Conservation (phyloP, 177 flowering plant genomes). For the Vitis hybrid region DNA sequence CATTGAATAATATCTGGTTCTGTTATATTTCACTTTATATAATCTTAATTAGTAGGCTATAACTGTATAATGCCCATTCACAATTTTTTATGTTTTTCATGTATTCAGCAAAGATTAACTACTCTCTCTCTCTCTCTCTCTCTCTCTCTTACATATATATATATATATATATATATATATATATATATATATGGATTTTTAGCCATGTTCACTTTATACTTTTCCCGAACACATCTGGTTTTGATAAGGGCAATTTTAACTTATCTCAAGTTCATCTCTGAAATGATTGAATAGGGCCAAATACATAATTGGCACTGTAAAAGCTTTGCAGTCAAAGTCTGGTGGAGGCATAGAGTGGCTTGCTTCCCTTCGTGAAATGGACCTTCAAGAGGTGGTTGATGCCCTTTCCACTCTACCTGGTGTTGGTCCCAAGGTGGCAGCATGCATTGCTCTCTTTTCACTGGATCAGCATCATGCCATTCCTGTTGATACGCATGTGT, state of each 20-base stretch:
- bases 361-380: slow-evolving; percentile 68
- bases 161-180: too few species aligned
- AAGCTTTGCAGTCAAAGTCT: slow-evolving; percentile 66
- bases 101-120: too few species aligned
- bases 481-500: slow-evolving; percentile 97
- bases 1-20: too few species aligned
- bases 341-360: slow-evolving; percentile 89
- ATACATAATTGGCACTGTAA: slow-evolving; percentile 65
- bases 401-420: slow-evolving; percentile 84
- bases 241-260: background rate
- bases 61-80: too few species aligned
- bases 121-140: too few species aligned
- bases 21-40: too few species aligned
- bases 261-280: background rate
- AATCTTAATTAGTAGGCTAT: too few species aligned
- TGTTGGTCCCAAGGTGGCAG: slow-evolving; percentile 96
- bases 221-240: background rate
- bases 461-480: slow-evolving; percentile 95
- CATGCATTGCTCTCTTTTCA: slow-evolving; percentile 93
- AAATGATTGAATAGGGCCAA: slow-evolving; percentile 61
- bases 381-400: slow-evolving; percentile 58
- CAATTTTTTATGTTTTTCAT: too few species aligned
- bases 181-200: too few species aligned
- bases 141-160: too few species aligned
- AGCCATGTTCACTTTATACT: background rate